Evolutionary conservation across 305 asterid genomes (phyloP).

Genomic region (Fraxinus latifolia): DNA sequence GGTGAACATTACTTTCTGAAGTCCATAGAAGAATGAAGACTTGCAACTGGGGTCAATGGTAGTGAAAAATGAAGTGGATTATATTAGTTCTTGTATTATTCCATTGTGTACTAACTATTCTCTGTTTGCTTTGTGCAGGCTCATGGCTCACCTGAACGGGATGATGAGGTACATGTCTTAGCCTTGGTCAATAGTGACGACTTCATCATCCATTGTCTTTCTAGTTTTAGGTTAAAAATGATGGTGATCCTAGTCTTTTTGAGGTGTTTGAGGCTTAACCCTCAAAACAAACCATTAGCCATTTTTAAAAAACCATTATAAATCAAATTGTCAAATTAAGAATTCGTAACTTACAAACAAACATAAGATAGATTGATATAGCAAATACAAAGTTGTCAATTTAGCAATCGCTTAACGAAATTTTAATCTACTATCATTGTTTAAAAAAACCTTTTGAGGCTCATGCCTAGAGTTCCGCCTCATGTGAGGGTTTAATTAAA

Average conservation of each 20-base stretch:
- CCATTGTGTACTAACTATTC: conserved; percentile 12
- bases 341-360: not conserved
- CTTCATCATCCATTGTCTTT: not conserved
- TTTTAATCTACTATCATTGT: not conserved
- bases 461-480: not conserved
- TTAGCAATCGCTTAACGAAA: not conserved
- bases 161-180: conserved; percentile 71
- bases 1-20: not conserved
- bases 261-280: not conserved
- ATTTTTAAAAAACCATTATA: not conserved
- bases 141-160: conserved; percentile 77
- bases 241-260: not conserved
- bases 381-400: not conserved
- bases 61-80: not conserved
- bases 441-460: not conserved
- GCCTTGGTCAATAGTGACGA: not conserved
- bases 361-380: not conserved
- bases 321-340: not conserved
- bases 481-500: not conserved
- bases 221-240: not conserved
- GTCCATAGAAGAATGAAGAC: not conserved
- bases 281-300: not conserved
- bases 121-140: conserved; percentile 52
- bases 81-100: not conserved
- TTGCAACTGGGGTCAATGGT: not conserved